Conservation (phyloP, 345 rosid species). For the Lepidium sativum region DNA sequence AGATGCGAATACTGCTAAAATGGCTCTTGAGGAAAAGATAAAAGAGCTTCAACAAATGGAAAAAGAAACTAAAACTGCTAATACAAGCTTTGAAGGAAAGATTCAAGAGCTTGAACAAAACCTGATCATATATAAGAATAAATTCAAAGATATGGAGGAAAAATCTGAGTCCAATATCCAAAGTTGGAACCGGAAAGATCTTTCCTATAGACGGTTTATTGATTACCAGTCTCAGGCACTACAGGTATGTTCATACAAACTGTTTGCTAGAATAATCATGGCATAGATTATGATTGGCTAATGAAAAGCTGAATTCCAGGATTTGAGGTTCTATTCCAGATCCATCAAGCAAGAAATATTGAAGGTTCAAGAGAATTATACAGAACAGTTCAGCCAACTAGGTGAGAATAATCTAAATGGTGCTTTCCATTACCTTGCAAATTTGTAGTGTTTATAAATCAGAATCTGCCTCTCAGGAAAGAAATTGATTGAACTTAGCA, state of each 20-base stretch:
- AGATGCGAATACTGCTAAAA: conserved; percentile 40
- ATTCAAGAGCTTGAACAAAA: conserved; percentile 44
- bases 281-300: background rate
- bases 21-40: conserved; percentile 33
- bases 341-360: conserved; percentile 62
- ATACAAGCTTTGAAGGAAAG: conserved; percentile 34
- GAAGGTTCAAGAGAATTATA: conserved; percentile 35
- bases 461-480: conserved; percentile 32
- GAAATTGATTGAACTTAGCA: conserved; percentile 42
- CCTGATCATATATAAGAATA: conserved; percentile 34
- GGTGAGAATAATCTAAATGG: conserved; percentile 33
- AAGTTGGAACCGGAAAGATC: conserved; percentile 52
- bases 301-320: conserved; percentile 36
- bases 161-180: conserved; percentile 31
- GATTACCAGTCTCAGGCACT: conserved; percentile 47
- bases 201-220: conserved; percentile 28
- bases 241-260: conserved; percentile 30
- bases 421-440: background rate
- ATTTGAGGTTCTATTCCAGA: conserved; percentile 41
- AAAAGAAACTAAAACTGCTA: conserved; percentile 40
- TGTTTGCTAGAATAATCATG: background rate
- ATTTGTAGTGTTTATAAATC: background rate
- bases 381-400: conserved; percentile 46
- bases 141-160: conserved; percentile 41
- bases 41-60: conserved; percentile 58